A percentile compares a stretch with the other conserved stretches of the same genome.
These are phyloP conservation scores for Protomyces pachydermus DNA, from an alignment of 1,139 yeast species.

Conservation along the genomic window DNA sequence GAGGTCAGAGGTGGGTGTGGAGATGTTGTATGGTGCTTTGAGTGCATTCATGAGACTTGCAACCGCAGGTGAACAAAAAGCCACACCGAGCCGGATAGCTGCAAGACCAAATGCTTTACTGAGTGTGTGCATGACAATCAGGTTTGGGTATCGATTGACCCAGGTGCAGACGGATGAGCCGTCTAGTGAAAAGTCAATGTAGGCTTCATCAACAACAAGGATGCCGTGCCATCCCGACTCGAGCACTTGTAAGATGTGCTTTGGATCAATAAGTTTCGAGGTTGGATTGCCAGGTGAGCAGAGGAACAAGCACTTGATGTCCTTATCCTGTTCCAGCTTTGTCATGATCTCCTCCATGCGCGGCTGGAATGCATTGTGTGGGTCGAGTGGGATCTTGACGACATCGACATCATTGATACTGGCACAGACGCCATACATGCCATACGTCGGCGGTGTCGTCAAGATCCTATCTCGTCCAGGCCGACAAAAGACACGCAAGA, in stretches of 20 bases:
- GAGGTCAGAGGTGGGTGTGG: constrained; percentile 69
- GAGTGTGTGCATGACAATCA: constrained; percentile 84
- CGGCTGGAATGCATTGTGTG: constrained; percentile 40
- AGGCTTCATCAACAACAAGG: constrained; percentile 89
- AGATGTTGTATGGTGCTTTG: constrained; percentile 94
- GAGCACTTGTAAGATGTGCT: constrained; percentile 51
- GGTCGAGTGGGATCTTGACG: constrained; percentile 62
- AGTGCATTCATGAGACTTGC: constrained; percentile 70
- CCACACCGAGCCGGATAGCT: constrained; percentile 84
- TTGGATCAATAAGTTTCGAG: constrained; percentile 55
- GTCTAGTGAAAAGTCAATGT: constrained; percentile 64
- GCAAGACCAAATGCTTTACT: constrained; percentile 96
- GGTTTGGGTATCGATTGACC: constrained; percentile 73
- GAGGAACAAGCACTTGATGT: constrained; percentile 62
- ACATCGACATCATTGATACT: constrained; percentile 78
- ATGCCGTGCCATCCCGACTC: constrained; percentile 65
- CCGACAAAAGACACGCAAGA: constrained; percentile 74
- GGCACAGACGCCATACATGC: constrained; percentile 92
- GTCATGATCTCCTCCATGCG: constrained; percentile 46
- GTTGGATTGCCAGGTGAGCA: constrained; percentile 99
- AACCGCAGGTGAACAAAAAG: constrained; percentile 59
- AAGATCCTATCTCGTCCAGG: constrained; percentile 81
- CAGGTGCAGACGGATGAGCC: constrained; percentile 73
- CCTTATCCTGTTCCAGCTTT: constrained; percentile 44
- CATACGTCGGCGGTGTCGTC: constrained; percentile 93